These are phyloP conservation scores for Globisporangium cylindrosporum DNA, from an alignment of 352 stramenopile genomes.

Conservation along the genomic window DNA sequence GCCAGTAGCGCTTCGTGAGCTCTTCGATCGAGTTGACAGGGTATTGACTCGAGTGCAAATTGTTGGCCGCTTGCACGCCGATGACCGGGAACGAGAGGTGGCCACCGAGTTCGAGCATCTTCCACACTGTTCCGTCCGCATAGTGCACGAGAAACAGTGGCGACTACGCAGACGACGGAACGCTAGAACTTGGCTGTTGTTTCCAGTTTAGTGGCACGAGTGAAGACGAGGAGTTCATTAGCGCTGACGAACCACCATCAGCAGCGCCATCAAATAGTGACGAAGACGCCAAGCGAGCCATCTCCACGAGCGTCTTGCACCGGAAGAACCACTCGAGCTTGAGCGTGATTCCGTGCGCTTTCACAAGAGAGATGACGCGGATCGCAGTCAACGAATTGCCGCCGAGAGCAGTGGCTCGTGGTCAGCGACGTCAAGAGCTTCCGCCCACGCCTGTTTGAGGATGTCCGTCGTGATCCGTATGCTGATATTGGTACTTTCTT, in stretches of 20 bases:
- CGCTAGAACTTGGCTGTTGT: not conserved
- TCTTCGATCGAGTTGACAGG: conserved; percentile 25
- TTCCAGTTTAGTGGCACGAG: conserved; percentile 43
- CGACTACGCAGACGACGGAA: not conserved
- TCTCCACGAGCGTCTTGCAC: conserved; percentile 35
- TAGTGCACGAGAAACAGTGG: conserved; percentile 54
- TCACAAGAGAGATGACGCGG: conserved; percentile 54
- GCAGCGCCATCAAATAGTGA: conserved; percentile 12
- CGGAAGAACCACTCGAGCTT: conserved; percentile 50
- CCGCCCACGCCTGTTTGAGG: conserved; percentile 46
- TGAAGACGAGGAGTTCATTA: conserved; percentile 10
- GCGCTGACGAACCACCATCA: not conserved
- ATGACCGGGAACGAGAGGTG: conserved; percentile 34
- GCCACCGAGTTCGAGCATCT: conserved; percentile 46
- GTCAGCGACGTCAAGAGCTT: conserved; percentile 41
- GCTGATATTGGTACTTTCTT: conserved; percentile 18
- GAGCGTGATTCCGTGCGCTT: conserved; percentile 39
- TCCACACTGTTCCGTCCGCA: conserved; percentile 57
- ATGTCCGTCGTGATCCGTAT: conserved; percentile 33
- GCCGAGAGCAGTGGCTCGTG: conserved; percentile 25
- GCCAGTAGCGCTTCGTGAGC: conserved; percentile 40
- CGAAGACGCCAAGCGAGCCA: conserved; percentile 26
- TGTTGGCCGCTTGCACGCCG: conserved; percentile 28
- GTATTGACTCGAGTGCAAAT: not conserved
- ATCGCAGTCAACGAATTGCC: conserved; percentile 66